phyloP scores from a whole-genome alignment of 1,284 basidiomycete species.

The Ustilago sp. region DNA sequence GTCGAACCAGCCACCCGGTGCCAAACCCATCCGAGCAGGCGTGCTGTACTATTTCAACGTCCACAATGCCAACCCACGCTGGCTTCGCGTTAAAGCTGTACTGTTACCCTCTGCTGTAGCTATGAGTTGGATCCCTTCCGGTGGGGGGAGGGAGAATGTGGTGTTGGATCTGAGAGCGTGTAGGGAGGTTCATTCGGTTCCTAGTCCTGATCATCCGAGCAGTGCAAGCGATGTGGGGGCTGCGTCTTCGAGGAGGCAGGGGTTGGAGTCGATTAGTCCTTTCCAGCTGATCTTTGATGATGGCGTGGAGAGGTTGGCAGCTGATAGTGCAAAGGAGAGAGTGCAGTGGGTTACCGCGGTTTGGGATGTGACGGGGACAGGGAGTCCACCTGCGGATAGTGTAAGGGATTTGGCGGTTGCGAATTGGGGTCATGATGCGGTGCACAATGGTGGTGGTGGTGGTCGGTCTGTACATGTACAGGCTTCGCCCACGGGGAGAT shows the following conservation, averaged over 20 bases:
- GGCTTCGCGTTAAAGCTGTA: constrained; percentile 59
- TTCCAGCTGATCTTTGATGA: constrained; percentile 67
- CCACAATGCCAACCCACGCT: constrained; percentile 48
- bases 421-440: constrained; percentile 20
- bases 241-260: constrained; percentile 44
- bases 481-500: constrained; percentile 13
- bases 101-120: constrained; percentile 56
- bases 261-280: constrained; percentile 48
- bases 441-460: background rate
- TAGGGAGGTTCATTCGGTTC: constrained; percentile 62
- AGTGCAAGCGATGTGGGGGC: constrained; percentile 53
- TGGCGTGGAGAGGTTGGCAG: constrained; percentile 62
- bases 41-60: constrained; percentile 62
- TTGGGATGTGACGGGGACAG: constrained; percentile 33
- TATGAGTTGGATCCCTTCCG: constrained; percentile 63
- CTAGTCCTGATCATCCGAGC: constrained; percentile 57
- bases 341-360: constrained; percentile 59
- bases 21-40: constrained; percentile 49
- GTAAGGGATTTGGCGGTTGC: constrained; percentile 24
- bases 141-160: constrained; percentile 60
- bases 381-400: constrained; percentile 14
- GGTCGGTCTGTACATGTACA: constrained; percentile 1
- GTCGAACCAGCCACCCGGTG: constrained; percentile 30
- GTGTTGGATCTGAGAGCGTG: constrained; percentile 59
- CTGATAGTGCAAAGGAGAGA: constrained; percentile 54